Evolutionary conservation across 2,329 filamentous ascomycete species (phyloP).

Genomic region (Alternaria postmessia): DNA sequence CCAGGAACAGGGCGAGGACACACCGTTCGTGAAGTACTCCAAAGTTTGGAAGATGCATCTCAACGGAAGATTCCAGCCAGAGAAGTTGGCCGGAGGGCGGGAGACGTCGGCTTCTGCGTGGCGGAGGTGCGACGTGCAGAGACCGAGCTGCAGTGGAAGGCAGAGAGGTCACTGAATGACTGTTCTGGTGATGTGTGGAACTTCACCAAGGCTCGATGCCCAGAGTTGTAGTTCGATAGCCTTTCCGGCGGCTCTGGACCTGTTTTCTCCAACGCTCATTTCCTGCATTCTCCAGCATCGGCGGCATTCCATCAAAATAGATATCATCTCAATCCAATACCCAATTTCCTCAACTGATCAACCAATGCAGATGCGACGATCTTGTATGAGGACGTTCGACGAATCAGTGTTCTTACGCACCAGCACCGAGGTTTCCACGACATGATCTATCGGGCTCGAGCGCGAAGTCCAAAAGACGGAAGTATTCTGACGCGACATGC

Average conservation of each 20-base stretch:
- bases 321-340: background rate
- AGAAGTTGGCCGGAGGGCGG: constrained; percentile 50
- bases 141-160: constrained; percentile 50
- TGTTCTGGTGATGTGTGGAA: constrained; percentile 53
- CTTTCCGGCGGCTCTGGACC: background rate
- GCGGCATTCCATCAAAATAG: background rate
- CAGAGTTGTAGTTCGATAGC: background rate
- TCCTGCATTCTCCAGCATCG: background rate
- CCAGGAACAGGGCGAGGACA: constrained; percentile 53
- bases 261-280: background rate
- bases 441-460: background rate
- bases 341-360: background rate
- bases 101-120: constrained; percentile 54
- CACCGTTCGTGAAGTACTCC: constrained; percentile 54
- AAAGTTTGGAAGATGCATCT: constrained; percentile 50
- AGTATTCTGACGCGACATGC: background rate
- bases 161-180: constrained; percentile 48
- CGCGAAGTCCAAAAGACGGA: background rate
- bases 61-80: constrained; percentile 46
- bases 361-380: background rate
- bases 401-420: background rate
- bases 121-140: constrained; percentile 51
- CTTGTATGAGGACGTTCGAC: background rate
- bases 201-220: constrained; percentile 44
- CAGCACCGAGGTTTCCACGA: background rate